Conservation (phyloP, 768 basidiomycete genomes). For the Candolleomyces aberdarensis region DNA sequence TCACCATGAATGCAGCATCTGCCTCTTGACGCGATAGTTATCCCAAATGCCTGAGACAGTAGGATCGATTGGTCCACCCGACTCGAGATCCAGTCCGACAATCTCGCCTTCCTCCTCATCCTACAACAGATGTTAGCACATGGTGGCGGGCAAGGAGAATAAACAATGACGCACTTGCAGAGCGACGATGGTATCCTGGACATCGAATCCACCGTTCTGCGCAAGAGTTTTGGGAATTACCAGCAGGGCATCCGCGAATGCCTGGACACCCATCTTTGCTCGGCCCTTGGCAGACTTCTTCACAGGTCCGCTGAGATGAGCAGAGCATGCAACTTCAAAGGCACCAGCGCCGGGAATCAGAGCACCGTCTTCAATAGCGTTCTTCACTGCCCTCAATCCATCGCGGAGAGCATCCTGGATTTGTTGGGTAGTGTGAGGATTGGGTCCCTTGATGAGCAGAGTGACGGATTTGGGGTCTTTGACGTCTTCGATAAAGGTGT, state of each 20-base stretch:
- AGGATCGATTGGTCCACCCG: conserved; percentile 96
- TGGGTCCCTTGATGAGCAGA: conserved; percentile 95
- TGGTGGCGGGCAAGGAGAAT: not conserved
- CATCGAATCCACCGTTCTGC: conserved; percentile 94
- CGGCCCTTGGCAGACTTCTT: conserved; percentile 91
- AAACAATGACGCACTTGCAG: conserved; percentile 59
- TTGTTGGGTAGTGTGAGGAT: conserved; percentile 92
- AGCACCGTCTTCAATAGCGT: conserved; percentile 86
- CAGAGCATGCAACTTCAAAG: conserved; percentile 91
- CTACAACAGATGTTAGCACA: conserved; percentile 47
- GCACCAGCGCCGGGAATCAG: conserved; percentile 97
- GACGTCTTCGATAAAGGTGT: conserved; percentile 96
- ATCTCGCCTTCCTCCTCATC: conserved; percentile 92
- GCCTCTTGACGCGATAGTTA: conserved; percentile 97
- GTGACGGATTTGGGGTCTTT: conserved; percentile 94
- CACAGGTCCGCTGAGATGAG: conserved; percentile 72
- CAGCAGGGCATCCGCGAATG: conserved; percentile 91
- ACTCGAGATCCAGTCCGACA: conserved; percentile 88
- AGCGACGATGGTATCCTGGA: conserved; percentile 90
- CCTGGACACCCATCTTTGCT: conserved; percentile 95
- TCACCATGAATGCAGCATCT: conserved; percentile 97
- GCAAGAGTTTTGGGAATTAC: conserved; percentile 97
- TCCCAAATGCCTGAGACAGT: conserved; percentile 97
- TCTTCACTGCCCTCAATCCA: conserved; percentile 94
- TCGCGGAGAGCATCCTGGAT: conserved; percentile 98